Conservation (phyloP, 2,329 filamentous ascomycete genomes). For the Colletotrichum camelliae region DNA sequence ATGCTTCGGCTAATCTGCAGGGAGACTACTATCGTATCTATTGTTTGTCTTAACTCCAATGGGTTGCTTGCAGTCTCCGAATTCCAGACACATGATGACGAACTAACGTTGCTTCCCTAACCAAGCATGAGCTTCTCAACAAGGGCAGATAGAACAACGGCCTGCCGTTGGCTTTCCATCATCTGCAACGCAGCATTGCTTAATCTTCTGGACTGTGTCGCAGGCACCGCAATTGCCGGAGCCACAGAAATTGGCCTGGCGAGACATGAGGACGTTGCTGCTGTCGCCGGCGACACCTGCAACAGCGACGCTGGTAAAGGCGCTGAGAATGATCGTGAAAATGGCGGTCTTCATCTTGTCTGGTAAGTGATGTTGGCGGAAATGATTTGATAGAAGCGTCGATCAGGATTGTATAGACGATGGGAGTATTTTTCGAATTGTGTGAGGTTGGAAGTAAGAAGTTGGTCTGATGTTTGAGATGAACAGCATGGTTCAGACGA, state of each 20-base stretch:
- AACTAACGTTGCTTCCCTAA: too few relatives aligned
- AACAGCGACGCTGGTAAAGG: neutral
- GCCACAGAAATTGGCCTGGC: neutral
- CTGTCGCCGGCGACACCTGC: neutral
- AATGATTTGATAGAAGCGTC: neutral
- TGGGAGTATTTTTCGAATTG: fast-evolving
- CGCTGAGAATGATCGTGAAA: neutral
- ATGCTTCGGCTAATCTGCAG: too few relatives aligned
- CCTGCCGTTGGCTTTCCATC: neutral
- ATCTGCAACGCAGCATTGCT: fast-evolving
- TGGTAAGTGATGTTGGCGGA: neutral
- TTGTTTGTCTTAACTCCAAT: too few relatives aligned
- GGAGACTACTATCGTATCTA: too few relatives aligned
- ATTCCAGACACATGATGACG: too few relatives aligned
- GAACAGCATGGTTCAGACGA: fast-evolving
- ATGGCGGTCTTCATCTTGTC: fast-evolving
- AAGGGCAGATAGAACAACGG: neutral
- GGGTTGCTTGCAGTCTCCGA: too few relatives aligned
- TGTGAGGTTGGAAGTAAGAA: neutral
- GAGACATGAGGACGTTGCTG: neutral
- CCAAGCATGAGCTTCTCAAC: neutral
- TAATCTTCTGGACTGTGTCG: neutral
- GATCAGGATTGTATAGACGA: neutral
- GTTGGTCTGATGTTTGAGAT: neutral
- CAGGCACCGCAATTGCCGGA: neutral